These are phyloP conservation scores for Heritiera littoralis DNA, from an alignment of 345 rosid genomes.

Conservation along the genomic window DNA sequence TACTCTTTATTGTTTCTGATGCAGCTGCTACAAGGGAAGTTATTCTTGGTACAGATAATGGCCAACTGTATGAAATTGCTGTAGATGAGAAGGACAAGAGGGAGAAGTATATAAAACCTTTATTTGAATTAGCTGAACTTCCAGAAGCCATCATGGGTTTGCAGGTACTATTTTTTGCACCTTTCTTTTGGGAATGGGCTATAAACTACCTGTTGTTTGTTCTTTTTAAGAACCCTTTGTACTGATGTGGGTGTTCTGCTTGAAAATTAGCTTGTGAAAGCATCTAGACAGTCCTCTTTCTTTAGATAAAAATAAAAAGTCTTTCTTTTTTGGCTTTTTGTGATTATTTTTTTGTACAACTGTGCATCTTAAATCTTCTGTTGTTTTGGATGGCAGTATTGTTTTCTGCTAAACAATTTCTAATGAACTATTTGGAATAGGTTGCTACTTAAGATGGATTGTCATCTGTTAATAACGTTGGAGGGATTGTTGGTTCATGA, in stretches of 20 bases:
- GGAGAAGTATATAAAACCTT: conserved; percentile 84
- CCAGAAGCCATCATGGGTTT: conserved; percentile 92
- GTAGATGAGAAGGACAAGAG: conserved; percentile 98
- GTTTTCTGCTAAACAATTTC: conserved; percentile 18
- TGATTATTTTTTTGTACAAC: neutral
- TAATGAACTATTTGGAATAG: neutral
- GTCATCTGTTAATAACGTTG: conserved; percentile 10
- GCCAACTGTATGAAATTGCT: conserved; percentile 87
- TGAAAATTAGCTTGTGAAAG: neutral
- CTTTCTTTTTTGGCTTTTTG: conserved; percentile 13
- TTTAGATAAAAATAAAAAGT: neutral
- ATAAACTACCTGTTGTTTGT: conserved; percentile 4
- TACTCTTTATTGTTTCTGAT: conserved; percentile 12
- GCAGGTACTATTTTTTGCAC: conserved; percentile 52
- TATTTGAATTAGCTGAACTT: conserved; percentile 77
- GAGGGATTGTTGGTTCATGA: conserved; percentile 3
- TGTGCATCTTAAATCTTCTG: neutral
- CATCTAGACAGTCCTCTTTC: neutral
- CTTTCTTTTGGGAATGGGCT: neutral
- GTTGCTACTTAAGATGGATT: conserved; percentile 6
- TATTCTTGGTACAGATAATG: conserved; percentile 85
- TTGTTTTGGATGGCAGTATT: neutral
- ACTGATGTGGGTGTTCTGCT: neutral
- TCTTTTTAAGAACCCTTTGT: neutral
- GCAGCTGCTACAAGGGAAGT: conserved; percentile 94